A percentile compares a stretch with the other conserved stretches of the same genome.
Conservation (phyloP, 2,329 filamentous ascomycete genomes). For the Huntiella abstrusa region DNA sequence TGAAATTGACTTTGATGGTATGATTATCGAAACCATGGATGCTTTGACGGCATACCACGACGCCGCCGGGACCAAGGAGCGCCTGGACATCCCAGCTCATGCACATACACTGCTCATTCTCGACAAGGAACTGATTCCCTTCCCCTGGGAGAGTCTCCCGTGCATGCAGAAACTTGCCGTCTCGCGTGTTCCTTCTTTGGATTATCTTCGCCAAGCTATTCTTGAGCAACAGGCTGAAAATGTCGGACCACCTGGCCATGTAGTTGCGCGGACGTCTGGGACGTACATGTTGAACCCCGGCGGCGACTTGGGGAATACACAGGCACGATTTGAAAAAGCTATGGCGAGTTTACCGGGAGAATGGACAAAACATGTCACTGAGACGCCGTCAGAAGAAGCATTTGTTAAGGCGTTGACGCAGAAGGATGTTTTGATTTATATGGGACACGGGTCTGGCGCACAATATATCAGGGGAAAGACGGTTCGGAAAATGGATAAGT, state of each 20-base stretch:
- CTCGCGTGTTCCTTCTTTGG: constrained; percentile 73
- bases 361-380: constrained; percentile 53
- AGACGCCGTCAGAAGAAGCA: constrained; percentile 55
- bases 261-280: constrained; percentile 35
- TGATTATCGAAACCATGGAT: constrained; percentile 76
- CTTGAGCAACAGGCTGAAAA: constrained; percentile 25
- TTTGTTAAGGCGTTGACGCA: constrained; percentile 49
- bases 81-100: constrained; percentile 21
- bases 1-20: constrained; percentile 85
- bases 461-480: constrained; percentile 83
- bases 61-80: constrained; percentile 18
- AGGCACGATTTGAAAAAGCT: constrained; percentile 47
- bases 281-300: constrained; percentile 82
- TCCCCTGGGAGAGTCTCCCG: constrained; percentile 91
- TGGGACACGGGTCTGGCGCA: constrained; percentile 85
- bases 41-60: constrained; percentile 63
- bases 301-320: constrained; percentile 63
- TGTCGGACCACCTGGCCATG: constrained; percentile 24
- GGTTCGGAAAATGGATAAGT: constrained; percentile 58
- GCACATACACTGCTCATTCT: constrained; percentile 72
- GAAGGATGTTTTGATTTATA: constrained; percentile 69
- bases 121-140: constrained; percentile 75
- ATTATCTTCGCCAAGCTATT: constrained; percentile 60
- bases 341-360: constrained; percentile 36
- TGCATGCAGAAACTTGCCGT: constrained; percentile 65